Conservation (phyloP, 768 basidiomycete species). For the Lanmaoa rubissima region DNA sequence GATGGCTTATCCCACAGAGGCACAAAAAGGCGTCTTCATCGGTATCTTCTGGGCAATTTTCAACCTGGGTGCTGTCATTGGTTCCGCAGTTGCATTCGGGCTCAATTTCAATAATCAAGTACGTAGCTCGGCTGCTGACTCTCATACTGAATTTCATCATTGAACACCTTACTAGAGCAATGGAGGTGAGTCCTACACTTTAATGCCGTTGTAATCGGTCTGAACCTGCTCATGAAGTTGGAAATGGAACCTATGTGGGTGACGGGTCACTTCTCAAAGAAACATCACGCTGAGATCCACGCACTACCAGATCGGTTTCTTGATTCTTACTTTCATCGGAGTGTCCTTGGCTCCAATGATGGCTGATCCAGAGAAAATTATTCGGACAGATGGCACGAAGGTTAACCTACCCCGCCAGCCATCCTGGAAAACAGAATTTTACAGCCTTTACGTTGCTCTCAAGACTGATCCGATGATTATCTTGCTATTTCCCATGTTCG, state of each 20-base stretch:
- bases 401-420: conserved; percentile 62
- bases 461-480: conserved; percentile 70
- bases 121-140: conserved; percentile 17
- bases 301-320: conserved; percentile 64
- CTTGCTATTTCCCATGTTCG: conserved; percentile 82
- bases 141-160: not conserved
- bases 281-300: not conserved
- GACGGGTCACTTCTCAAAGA: not conserved
- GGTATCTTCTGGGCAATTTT: conserved; percentile 84
- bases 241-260: conserved; percentile 74
- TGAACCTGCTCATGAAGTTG: conserved; percentile 39
- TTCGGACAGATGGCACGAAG: conserved; percentile 73
- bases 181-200: conserved; percentile 23
- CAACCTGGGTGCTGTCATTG: conserved; percentile 78
- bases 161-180: conserved; percentile 21
- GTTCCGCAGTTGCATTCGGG: conserved; percentile 71
- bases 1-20: conserved; percentile 80
- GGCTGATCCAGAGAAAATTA: conserved; percentile 68
- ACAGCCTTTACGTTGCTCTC: conserved; percentile 65
- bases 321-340: conserved; percentile 69
- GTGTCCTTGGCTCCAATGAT: conserved; percentile 65
- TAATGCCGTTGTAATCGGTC: not conserved
- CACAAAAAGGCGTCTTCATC: conserved; percentile 74
- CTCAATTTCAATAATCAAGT: conserved; percentile 66
- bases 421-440: conserved; percentile 75